These are phyloP conservation scores for Malassezia restricta DNA, from an alignment of 1,284 basidiomycete genomes.

Conservation along the genomic window DNA sequence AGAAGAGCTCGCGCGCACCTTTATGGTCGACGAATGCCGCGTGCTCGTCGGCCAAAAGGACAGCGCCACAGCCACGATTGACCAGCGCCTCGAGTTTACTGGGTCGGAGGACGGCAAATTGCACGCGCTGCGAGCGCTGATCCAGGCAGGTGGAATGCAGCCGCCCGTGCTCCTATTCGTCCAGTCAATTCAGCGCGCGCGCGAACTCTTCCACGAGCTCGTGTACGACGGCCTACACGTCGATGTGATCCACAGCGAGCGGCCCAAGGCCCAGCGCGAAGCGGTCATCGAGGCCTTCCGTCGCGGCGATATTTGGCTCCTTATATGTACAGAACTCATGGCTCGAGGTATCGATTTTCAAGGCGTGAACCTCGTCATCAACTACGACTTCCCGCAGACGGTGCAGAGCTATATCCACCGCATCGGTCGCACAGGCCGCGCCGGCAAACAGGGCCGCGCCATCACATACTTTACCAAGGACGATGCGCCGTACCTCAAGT, in stretches of 20 bases:
- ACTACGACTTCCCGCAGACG: conserved; percentile 53
- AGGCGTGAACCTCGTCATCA: conserved; percentile 79
- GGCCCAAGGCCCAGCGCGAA: conserved; percentile 74
- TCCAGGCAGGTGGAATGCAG: conserved; percentile 65
- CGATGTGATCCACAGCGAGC: conserved; percentile 79
- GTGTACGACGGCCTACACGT: conserved; percentile 73
- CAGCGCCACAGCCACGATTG: conserved; percentile 61
- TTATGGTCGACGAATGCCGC: conserved; percentile 51
- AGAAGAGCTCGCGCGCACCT: conserved; percentile 73
- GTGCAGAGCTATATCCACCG: conserved; percentile 91
- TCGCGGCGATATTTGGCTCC: conserved; percentile 49
- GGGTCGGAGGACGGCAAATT: conserved; percentile 86
- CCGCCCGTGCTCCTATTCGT: conserved; percentile 88
- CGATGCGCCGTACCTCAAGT: conserved; percentile 78
- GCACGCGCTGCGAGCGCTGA: conserved; percentile 61
- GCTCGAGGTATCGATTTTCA: conserved; percentile 96
- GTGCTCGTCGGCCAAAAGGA: conserved; percentile 55
- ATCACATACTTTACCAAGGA: conserved; percentile 92
- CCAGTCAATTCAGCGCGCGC: conserved; percentile 78
- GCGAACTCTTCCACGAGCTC: conserved; percentile 76
- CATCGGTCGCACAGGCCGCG: conserved; percentile 89
- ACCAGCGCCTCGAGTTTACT: conserved; percentile 78
- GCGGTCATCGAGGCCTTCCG: conserved; percentile 62
- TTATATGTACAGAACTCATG: conserved; percentile 47
- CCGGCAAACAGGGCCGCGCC: conserved; percentile 77